These are phyloP conservation scores for Clohesyomyces aquaticus DNA, from an alignment of 495 filamentous ascomycete species.

Conservation along the genomic window DNA sequence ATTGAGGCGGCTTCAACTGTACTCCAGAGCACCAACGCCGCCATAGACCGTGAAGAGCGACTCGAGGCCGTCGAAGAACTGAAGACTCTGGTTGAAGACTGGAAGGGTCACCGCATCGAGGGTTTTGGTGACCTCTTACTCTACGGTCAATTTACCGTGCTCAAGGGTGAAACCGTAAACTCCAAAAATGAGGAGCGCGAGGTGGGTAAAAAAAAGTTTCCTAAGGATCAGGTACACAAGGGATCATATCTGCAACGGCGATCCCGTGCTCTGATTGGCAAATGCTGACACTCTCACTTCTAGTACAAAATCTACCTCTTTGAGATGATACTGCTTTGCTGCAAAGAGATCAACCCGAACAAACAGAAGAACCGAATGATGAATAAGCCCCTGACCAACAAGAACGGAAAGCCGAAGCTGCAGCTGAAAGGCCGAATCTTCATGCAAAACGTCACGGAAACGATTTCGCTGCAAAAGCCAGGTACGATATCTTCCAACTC, in stretches of 20 bases:
- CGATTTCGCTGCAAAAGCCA: constrained; percentile 77
- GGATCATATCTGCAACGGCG: neutral
- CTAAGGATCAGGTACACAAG: constrained; percentile 14
- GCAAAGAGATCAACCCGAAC: constrained; percentile 88
- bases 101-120: constrained; percentile 90
- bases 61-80: constrained; percentile 79
- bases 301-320: constrained; percentile 99
- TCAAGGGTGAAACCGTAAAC: constrained; percentile 78
- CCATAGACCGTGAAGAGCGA: constrained; percentile 83
- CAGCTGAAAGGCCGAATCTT: constrained; percentile 97
- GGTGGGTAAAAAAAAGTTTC: constrained; percentile 33
- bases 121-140: constrained; percentile 87
- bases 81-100: constrained; percentile 86
- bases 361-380: constrained; percentile 72
- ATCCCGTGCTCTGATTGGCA: neutral
- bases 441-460: constrained; percentile 98
- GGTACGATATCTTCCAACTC: constrained; percentile 57
- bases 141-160: constrained; percentile 89
- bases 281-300: constrained; percentile 25
- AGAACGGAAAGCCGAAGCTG: constrained; percentile 76
- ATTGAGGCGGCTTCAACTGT: constrained; percentile 76
- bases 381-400: constrained; percentile 71
- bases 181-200: constrained; percentile 53
- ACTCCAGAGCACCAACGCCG: constrained; percentile 82
- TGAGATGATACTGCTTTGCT: constrained; percentile 92